Percentiles rank a stretch among this genome's conserved stretches.
phyloP scores from a whole-genome alignment of 164 flowering plant genomes.

The Berberis vulgaris region DNA sequence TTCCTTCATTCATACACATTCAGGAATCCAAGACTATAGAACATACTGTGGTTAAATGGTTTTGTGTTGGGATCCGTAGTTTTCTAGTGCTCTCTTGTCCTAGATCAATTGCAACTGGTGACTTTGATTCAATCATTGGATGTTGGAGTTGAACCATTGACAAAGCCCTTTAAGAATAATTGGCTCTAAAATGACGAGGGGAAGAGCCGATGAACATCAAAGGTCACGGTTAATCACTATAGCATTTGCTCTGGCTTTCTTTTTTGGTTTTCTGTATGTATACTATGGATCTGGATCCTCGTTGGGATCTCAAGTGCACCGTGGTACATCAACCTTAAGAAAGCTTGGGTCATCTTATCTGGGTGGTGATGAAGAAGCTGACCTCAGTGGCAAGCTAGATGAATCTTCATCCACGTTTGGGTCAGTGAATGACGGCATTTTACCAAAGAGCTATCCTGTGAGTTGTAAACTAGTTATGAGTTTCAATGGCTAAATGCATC shows the following conservation, averaged over 20 bases:
- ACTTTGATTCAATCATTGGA: conserved; percentile 2
- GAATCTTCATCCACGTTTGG: conserved; percentile 36
- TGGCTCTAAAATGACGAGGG: conserved; percentile 20
- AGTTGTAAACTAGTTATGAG: conserved; percentile 19
- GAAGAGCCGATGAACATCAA: conserved; percentile 32
- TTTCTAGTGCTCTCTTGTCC: background rate
- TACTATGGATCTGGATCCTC: conserved; percentile 57
- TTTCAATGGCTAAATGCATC: background rate
- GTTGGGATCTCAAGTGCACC: conserved; percentile 39
- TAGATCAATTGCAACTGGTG: background rate
- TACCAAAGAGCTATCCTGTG: conserved; percentile 79
- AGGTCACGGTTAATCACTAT: conserved; percentile 57
- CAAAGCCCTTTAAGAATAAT: background rate
- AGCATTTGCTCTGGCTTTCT: conserved; percentile 31
- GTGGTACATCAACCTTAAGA: conserved; percentile 59
- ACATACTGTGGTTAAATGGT: too few species aligned
- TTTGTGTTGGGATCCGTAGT: too few species aligned
- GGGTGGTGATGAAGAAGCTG: conserved; percentile 77
- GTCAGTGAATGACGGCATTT: conserved; percentile 43
- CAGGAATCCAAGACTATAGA: too few species aligned
- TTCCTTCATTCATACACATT: too few species aligned
- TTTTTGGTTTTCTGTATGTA: conserved; percentile 50
- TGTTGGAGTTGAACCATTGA: conserved; percentile 4
- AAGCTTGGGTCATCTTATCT: conserved; percentile 70
- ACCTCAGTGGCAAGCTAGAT: conserved; percentile 31